Base-by-base conservation (phyloP, 1,139 yeast genomes). In the Sporopachydermia cereana region DNA sequence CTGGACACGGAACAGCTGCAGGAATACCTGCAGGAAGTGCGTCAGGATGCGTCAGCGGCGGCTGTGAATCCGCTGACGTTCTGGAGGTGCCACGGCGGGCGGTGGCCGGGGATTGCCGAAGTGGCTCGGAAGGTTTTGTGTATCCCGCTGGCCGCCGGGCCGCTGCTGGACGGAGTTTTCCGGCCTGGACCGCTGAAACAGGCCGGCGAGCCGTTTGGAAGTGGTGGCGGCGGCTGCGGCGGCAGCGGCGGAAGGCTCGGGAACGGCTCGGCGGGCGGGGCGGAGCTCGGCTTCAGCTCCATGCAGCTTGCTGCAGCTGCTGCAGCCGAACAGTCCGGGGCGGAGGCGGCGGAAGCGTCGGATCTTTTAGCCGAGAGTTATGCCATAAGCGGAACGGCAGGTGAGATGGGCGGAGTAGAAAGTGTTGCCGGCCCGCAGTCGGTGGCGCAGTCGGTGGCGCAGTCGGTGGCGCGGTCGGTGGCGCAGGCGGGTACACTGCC, bases 291-390 rank as follows among this genome's bases (percentile, higher is more conserved):
- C 9, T 34, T n/a, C 7, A 34, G 9, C 9, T 12, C 9, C 5
- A 34, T 34, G 22, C 39, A 34, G 17, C 5, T 34, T 12, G n/a
- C 39, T 16, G 39, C 39, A 7, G 39, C 39, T 16, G 39, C 39
- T 16, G 39, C 39, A 7, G 39, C n/a, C 17, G 39, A 34, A 5
- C 29, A 25, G 29, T 25, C 12, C 7, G 29, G 7, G 7, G 12
- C 14, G 29, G 29, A 25, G 29, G 14, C 29, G 14, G 29, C 14
- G 7, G 12, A 25, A 25, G 12, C 29, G 29, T 14, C 7, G 14
- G 29, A 25, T 25, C 29, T n/a, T n/a, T n/a, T n/a, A n/a, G n/a
- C n/a, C n/a, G n/a, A n/a, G n/a, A n/a, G n/a, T n/a, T n/a, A n/a
- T n/a, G n/a, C n/a, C n/a, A n/a, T n/a, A n/a, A n/a, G n/a, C n/a